Conservation (phyloP, 768 basidiomycete genomes). For the Lentinus brumalis region DNA sequence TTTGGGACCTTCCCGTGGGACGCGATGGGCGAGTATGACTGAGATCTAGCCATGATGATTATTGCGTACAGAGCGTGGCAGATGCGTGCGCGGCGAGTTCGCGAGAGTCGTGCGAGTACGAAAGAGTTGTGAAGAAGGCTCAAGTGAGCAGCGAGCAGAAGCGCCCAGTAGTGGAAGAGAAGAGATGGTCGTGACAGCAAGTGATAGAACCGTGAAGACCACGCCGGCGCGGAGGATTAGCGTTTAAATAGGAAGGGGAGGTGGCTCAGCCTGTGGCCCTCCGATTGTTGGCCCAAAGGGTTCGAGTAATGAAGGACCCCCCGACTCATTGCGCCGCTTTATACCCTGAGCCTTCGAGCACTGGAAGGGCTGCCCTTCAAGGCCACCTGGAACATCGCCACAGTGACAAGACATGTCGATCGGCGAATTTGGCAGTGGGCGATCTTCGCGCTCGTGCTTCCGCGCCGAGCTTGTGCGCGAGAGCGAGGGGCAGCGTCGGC, state of each 20-base stretch:
- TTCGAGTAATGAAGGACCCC: neutral
- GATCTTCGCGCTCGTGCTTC: conserved; percentile 4
- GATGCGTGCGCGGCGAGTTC: neutral
- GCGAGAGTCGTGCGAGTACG: neutral
- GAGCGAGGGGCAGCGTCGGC: neutral
- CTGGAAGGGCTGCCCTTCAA: neutral
- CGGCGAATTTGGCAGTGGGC: neutral
- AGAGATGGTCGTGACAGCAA: neutral
- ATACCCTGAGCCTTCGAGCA: neutral
- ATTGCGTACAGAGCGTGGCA: neutral
- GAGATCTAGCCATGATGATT: neutral
- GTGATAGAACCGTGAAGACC: neutral
- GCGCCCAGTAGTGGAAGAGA: neutral
- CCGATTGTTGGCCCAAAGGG: conserved; percentile 3
- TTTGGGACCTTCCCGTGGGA: neutral
- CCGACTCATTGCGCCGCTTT: conserved; percentile 1
- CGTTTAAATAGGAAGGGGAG: conserved; percentile 12
- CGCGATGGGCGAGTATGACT: neutral
- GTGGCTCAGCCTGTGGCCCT: conserved; percentile 11
- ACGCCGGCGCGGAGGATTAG: conserved; percentile 14
- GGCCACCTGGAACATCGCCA: neutral
- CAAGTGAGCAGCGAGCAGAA: neutral
- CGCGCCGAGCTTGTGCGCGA: neutral
- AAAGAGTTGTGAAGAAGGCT: neutral
- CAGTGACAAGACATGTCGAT: conserved; percentile 12